phyloP scores from a whole-genome alignment of 306 rosid genomes.

The Castanea crenata region DNA sequence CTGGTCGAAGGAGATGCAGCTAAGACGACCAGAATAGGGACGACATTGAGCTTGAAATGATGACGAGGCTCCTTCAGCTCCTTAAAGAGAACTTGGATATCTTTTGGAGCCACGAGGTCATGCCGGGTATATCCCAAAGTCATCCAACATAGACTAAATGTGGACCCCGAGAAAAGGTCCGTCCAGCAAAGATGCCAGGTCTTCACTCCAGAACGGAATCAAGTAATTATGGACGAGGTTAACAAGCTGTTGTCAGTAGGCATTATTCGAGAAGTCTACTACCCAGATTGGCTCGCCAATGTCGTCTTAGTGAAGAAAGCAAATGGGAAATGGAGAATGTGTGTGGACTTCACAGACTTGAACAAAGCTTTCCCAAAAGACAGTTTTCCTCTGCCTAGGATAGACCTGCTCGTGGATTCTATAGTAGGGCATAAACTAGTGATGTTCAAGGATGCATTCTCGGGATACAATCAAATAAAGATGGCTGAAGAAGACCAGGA shows the following conservation, averaged over 20 bases:
- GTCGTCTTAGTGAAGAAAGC: background rate
- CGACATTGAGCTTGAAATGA: too few relatives aligned
- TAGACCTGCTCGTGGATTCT: background rate
- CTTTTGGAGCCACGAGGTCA: too few relatives aligned
- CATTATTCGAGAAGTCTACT: background rate
- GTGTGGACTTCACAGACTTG: background rate
- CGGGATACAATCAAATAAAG: background rate
- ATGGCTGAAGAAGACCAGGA: background rate
- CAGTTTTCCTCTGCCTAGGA: background rate
- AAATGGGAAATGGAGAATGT: background rate
- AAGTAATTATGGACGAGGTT: background rate
- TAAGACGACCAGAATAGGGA: too few relatives aligned
- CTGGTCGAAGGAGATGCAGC: too few relatives aligned
- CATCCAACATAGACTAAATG: too few relatives aligned
- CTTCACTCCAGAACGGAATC: too few relatives aligned
- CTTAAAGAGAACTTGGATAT: too few relatives aligned
- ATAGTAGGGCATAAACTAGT: background rate
- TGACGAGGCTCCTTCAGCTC: too few relatives aligned
- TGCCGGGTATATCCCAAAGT: too few relatives aligned
- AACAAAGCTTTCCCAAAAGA: background rate
- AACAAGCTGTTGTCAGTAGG: background rate
- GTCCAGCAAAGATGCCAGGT: too few relatives aligned
- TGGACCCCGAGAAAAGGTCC: too few relatives aligned
- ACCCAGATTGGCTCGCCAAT: background rate
- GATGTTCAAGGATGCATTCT: background rate